Evolutionary conservation across 1,284 basidiomycete species (phyloP).

Genomic region (Moesziomyces sp.): DNA sequence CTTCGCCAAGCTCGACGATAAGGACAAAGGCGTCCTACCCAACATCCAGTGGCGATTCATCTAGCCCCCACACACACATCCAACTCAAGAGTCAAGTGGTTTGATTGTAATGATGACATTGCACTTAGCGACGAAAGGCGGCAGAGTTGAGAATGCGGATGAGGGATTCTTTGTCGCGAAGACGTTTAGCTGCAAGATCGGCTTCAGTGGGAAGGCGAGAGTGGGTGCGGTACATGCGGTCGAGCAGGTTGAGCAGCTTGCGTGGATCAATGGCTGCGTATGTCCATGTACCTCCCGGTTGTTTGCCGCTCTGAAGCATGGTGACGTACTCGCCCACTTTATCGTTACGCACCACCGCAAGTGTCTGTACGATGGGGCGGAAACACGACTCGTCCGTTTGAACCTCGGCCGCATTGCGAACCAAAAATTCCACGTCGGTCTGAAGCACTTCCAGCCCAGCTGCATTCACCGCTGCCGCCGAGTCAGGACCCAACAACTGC

Average conservation of each 20-base stretch:
- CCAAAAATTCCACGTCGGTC: slow-evolving; percentile 50
- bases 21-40: slow-evolving; percentile 46
- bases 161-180: slow-evolving; percentile 3
- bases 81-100: neutral
- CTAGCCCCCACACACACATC: neutral
- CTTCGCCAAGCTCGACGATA: slow-evolving; percentile 70
- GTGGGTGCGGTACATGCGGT: slow-evolving; percentile 18
- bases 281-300: slow-evolving; percentile 1
- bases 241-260: slow-evolving; percentile 33
- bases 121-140: neutral
- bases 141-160: neutral
- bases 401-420: slow-evolving; percentile 34
- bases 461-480: slow-evolving; percentile 13
- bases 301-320: slow-evolving; percentile 14
- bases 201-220: neutral
- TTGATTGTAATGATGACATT: neutral
- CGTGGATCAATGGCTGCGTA: slow-evolving; percentile 17
- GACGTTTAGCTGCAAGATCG: slow-evolving; percentile 13
- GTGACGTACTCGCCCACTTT: slow-evolving; percentile 80
- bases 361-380: slow-evolving; percentile 72
- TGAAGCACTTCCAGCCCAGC: slow-evolving; percentile 21
- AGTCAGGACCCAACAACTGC: slow-evolving; percentile 37
- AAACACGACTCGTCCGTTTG: slow-evolving; percentile 8
- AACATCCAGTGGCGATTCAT: slow-evolving; percentile 49
- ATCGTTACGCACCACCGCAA: slow-evolving; percentile 81